A percentile compares a stretch with the other conserved stretches of the same genome.
Evolutionary conservation across 306 rosid genomes (phyloP).

Genomic region (Argentina anserina): DNA sequence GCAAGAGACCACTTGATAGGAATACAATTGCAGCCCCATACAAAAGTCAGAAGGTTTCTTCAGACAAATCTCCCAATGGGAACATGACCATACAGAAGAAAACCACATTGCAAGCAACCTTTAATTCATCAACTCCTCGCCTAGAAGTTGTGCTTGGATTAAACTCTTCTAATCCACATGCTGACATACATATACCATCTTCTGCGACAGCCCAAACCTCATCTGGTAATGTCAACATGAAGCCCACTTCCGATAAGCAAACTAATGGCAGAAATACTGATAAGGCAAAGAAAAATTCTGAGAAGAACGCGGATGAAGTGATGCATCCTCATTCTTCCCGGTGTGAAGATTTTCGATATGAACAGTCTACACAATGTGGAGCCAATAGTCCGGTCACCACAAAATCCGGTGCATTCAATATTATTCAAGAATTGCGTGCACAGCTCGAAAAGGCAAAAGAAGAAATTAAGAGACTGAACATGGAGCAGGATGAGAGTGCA

Average conservation of each 20-base stretch:
- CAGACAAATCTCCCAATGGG: constrained; percentile 35
- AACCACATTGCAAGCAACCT: constrained; percentile 5
- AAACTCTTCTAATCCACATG: constrained; percentile 30
- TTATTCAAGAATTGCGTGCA: constrained; percentile 46
- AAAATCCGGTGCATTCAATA: constrained; percentile 44
- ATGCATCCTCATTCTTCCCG: constrained; percentile 10
- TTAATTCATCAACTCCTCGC: background rate
- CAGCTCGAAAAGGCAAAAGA: constrained; percentile 33
- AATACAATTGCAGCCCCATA: background rate
- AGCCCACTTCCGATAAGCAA: constrained; percentile 29
- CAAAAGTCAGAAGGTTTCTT: background rate
- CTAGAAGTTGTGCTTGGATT: constrained; percentile 19
- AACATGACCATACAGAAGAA: constrained; percentile 17
- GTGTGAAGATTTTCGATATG: constrained; percentile 21
- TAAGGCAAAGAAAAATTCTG: constrained; percentile 3
- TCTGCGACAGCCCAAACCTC: background rate
- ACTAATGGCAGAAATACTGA: constrained; percentile 25
- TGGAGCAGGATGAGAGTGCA: background rate
- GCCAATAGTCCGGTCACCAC: background rate
- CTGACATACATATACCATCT: background rate
- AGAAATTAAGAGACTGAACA: constrained; percentile 40
- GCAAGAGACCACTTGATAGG: background rate
- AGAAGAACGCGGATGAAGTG: background rate
- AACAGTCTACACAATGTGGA: constrained; percentile 28
- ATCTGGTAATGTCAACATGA: background rate